Evolutionary conservation across 768 basidiomycete species (phyloP), one percentile per base, ranked within the genome.

Genomic region (Punctularia strigosozonata): DNA sequence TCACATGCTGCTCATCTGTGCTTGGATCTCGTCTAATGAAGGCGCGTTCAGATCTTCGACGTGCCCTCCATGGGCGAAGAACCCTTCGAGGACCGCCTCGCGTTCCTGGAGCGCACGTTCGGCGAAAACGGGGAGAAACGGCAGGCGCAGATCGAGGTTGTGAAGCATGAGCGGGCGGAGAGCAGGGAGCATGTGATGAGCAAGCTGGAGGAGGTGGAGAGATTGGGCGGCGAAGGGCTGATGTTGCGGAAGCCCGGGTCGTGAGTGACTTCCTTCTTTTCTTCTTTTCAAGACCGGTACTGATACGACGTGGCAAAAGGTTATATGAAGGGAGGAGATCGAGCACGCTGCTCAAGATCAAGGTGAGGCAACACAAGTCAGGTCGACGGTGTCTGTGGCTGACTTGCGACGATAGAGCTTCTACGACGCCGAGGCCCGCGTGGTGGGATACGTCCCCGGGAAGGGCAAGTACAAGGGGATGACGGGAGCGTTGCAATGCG

Each of bases 341-440:
- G 0, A 54, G 49, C 4, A 64, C 68, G 3, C 53, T 77, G 4
- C 52, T 73, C 13, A 77, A 77, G 50, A 63, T 77, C 50, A 77
- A 77, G 53, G 66, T 64, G 17, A n/a, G 46, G 37, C 13, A 28
- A 10, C 33, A 10, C 38, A 7, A 37, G 23, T 40, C 34, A 22
- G 22, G 23, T 10, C 33, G n/a, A 28, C 15, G 19, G 24, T 22
- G 19, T 30, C 21, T 8, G 14, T 32, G 1, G 10, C n/a, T 13
- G 31, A 5, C 26, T 36, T 24, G 28, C 43, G 19, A 42, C 32
- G 4, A 3, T 36, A 68, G 66, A 70, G 71, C 3, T 77, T 76
- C 51, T 73, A 71, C 47, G 74, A 77, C 45, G 74, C 71, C 1
- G 75, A 77, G 48, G 75, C 74, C 12, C 45, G 68, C 24, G 72